Evolutionary conservation across 768 basidiomycete genomes (phyloP).

Genomic region (Butyriboletus loyo): DNA sequence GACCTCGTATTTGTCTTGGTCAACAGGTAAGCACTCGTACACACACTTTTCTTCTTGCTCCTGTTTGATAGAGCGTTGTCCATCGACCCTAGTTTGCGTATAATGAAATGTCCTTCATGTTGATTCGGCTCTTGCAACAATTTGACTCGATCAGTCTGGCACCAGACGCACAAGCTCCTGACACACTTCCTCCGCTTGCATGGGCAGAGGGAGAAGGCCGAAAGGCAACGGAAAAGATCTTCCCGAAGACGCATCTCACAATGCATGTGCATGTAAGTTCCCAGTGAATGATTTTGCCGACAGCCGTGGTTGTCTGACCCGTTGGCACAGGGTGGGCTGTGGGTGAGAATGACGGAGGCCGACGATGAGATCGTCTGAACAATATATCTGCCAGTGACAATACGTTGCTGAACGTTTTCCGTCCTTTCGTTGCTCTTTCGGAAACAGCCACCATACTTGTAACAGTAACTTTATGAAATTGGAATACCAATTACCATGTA

Average conservation of each 20-base stretch:
- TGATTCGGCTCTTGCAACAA: constrained; percentile 60
- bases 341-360: constrained; percentile 42
- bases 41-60: background rate
- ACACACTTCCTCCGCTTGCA: constrained; percentile 41
- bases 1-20: constrained; percentile 57
- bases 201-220: constrained; percentile 47
- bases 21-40: constrained; percentile 43
- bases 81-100: constrained; percentile 44
- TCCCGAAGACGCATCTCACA: constrained; percentile 53
- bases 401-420: background rate
- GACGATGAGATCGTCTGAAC: constrained; percentile 6
- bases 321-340: constrained; percentile 46
- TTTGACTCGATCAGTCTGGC: constrained; percentile 51
- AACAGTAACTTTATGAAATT: too few species aligned
- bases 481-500: too few species aligned
- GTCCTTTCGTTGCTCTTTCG: background rate
- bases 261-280: constrained; percentile 46
- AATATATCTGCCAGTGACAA: too few species aligned
- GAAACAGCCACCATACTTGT: too few species aligned
- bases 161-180: constrained; percentile 43
- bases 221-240: constrained; percentile 49
- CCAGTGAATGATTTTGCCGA: background rate
- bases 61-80: background rate
- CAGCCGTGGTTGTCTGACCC: background rate
- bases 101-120: constrained; percentile 59